Evolutionary conservation across 306 rosid genomes (phyloP), one percentile per base, ranked within the genome.

Genomic region (Rosa persica): DNA sequence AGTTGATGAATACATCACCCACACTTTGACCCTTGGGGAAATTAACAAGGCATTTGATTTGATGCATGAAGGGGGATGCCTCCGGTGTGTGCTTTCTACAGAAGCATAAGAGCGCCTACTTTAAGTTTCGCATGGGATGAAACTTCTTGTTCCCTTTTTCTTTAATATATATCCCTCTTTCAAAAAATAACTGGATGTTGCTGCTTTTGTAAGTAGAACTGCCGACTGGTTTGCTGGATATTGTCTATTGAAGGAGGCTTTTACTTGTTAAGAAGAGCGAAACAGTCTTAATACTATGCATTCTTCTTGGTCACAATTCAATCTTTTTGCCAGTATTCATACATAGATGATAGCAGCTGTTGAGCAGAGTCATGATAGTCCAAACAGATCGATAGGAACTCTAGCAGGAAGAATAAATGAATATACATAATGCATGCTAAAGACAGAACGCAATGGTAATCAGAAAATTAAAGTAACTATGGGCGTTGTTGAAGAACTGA

Each of bases 1-100:
- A 91, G 92, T 94, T 39, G 98, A 95, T 74, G 98, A 95, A 78
- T 95, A 95, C 92, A 85, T 95, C 30, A 95, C 98, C 70, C 98
- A 95, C 87, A 85, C 40, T 68, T 80, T 94, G 91, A 88, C 85
- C 64, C 95, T 92, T 48, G 81, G 64, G 51, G 97, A 94, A 82
- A 90, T 94, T 81, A 94, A 94, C 89, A 81, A 87, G 84, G 98
- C 97, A 22, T 92, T 94, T 88, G 90, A 92, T 83, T 89, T 94
- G 76, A 51, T 92, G 92, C 98, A 94, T 74, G 97, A 88, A 80
- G 93, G 98, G 39, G 92, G 83, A 12, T 94, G 98, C 82, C 98
- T 94, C 72, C 96, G 98, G 51, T 94, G 97, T 76, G 97, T 92
- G 82, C 97, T 94, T 78, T 70, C 91, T 1, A 78, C 77, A 77